phyloP scores from a whole-genome alignment of 2,329 filamentous ascomycete genomes.

The Phaeosphaeria sp. region DNA sequence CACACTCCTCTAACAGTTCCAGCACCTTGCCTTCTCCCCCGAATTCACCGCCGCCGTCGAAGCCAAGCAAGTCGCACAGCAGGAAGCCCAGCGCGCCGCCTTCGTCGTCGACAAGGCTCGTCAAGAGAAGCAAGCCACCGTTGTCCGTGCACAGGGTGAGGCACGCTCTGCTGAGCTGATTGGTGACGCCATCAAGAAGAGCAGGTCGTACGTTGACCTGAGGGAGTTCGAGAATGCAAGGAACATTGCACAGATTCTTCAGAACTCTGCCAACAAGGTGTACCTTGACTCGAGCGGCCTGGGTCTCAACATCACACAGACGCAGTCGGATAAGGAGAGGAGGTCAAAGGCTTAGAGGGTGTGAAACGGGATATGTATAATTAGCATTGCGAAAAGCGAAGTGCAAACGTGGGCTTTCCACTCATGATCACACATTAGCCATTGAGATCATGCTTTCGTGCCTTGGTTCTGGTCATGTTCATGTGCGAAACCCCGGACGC shows the following conservation, averaged over 20 bases:
- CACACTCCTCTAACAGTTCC: constrained; percentile 26
- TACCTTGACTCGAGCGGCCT: constrained; percentile 91
- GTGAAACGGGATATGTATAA: constrained; percentile 26
- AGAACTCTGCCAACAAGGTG: constrained; percentile 91
- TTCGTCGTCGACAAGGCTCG: constrained; percentile 99
- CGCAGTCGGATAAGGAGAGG: constrained; percentile 48
- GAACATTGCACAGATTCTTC: constrained; percentile 83
- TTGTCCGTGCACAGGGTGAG: constrained; percentile 98
- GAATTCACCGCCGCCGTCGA: constrained; percentile 73
- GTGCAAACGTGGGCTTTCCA: constrained; percentile 38
- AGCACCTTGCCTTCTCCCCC: constrained; percentile 73
- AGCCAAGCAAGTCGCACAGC: constrained; percentile 74
- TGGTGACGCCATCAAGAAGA: constrained; percentile 99
- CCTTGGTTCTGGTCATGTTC: neutral
- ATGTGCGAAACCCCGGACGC: no score
- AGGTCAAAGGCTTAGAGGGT: constrained; percentile 32
- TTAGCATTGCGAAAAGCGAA: constrained; percentile 22
- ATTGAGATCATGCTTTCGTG: constrained; percentile 4
- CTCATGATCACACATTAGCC: constrained; percentile 37
- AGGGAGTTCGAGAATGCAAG: constrained; percentile 98
- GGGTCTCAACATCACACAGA: constrained; percentile 79
- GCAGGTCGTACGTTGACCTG: constrained; percentile 92
- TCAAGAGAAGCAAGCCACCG: constrained; percentile 99
- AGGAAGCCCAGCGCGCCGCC: constrained; percentile 95
- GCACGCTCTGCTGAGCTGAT: constrained; percentile 97